A percentile compares a stretch with the other conserved stretches of the same genome.
Conservation (phyloP, 2,329 filamentous ascomycete species). For the Tolypocladium pustulatum region DNA sequence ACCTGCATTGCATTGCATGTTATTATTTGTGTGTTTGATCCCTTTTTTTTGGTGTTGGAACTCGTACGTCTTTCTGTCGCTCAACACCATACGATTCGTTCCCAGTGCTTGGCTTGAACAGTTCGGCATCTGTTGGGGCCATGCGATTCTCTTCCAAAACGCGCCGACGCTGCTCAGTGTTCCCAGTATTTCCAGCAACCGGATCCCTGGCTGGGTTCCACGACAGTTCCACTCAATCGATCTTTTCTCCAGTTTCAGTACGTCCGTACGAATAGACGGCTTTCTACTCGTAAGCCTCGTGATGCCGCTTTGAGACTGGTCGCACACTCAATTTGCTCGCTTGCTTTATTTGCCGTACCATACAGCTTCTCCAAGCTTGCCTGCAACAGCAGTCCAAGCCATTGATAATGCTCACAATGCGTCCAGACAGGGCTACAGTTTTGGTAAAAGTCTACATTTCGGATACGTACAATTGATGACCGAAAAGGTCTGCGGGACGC, state of each 20-base stretch:
- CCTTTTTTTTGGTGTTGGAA: no score
- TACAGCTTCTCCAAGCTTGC: not conserved
- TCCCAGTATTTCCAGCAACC: not conserved
- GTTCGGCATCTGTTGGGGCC: not conserved
- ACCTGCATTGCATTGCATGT: not conserved
- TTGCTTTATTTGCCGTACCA: no score
- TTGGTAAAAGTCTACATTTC: not conserved
- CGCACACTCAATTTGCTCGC: not conserved
- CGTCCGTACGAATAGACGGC: no score
- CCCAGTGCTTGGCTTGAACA: not conserved
- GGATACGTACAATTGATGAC: not conserved
- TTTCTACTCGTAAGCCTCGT: not conserved
- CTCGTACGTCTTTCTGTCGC: no score
- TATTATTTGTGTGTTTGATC: not conserved
- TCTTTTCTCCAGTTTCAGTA: slow-evolving; percentile 21
- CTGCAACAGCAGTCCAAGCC: not conserved
- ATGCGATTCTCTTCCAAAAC: not conserved
- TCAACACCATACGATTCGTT: not conserved
- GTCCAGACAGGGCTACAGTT: not conserved
- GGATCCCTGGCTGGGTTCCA: not conserved
- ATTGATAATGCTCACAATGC: not conserved
- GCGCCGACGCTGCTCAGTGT: not conserved
- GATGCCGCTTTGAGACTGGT: not conserved
- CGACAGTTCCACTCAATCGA: slow-evolving; percentile 9
- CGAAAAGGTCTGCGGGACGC: not conserved